Evolutionary conservation across 495 filamentous ascomycete species (phyloP), one percentile per base, ranked within the genome.

Genomic region (Lentithecium fluviatile): DNA sequence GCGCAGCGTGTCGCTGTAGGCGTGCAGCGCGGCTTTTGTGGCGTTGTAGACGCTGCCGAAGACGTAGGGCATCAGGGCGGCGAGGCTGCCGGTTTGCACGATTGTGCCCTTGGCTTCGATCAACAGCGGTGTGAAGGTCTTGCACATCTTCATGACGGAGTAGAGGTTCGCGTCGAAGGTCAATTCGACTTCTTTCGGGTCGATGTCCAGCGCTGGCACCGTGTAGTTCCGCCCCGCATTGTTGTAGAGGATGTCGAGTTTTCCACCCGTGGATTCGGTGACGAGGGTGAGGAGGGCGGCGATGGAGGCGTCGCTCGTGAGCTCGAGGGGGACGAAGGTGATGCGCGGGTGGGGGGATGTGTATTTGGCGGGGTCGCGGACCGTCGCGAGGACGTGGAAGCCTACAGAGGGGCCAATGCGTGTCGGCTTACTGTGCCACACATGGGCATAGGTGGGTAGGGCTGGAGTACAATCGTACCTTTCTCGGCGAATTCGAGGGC

Each of bases 141-240:
- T 77, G 68, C 82, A 85, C 60, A 87, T 79, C 6, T 67, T 69
- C 71, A 87, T 85, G 2, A 87, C 80, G 1, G 77, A 73, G 62
- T 84, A 80, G 38, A 86, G 68, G 59, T 87, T 86, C n/a, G 76
- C 78, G 52, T 83, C 77, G 60, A 86, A 85, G 0, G 76, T 78
- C 21, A 71, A 48, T 12, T 75, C 77, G 2, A 79, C 75, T 61
- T 86, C 84, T 10, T 70, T 45, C 11, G 81, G 65, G 25, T 82
- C 75, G 21, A 80, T 73, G 45, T 86, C 83, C 63, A 83, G 74
- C 29, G 83, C 83, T 17, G 84, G 84, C 19, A 87, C 76, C 2
- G 82, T 86, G 60, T 84, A 85, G 58, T 85, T 74, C 67, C 79
- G 70, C 50, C 77, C 83, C 62, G 84, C 84, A 75, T 87, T 87